Evolutionary conservation across 352 stramenopile species (phyloP), one percentile per base, ranked within the genome.

Genomic region (Vaucheria bursata): DNA sequence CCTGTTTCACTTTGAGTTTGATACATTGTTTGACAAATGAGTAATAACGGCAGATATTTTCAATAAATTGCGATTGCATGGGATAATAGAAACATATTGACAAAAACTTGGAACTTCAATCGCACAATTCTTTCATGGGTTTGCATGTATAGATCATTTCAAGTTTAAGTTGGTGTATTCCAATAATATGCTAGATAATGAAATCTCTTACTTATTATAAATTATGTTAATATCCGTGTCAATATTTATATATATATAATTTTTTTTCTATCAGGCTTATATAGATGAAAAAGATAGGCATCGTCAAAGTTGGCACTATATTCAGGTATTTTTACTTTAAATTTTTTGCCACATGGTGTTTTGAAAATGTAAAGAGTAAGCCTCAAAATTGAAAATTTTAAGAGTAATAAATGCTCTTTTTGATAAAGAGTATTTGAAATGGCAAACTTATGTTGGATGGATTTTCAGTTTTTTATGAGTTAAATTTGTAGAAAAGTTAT

Each of bases 281-380:
- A 6, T 38, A 34, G 59, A 69, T 29, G 59, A 69, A 38, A 8
- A 29, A 18, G 12, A 34, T 6, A 6, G 59, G 4, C 18, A 18
- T 8, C 59, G 59, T 38, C 59, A 69, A 8, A 38, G 59, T 38
- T 69, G 59, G 59, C 59, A 69, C 59, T 69, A 69, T 38, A 69
- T 69, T 34, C 59, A 69, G 59, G 59, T 38, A n/a, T n/a, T n/a
- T n/a, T n/a, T n/a, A n/a, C n/a, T n/a, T n/a, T n/a, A n/a, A n/a
- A n/a, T n/a, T n/a, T n/a, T n/a, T n/a, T n/a, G n/a, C n/a, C n/a
- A n/a, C n/a, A n/a, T n/a, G n/a, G n/a, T n/a, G n/a, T n/a, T n/a
- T n/a, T n/a, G n/a, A n/a, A n/a, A n/a, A n/a, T n/a, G n/a, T n/a
- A n/a, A n/a, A n/a, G n/a, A n/a, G n/a, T n/a, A n/a, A n/a, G n/a